Conservation (phyloP, 768 basidiomycete genomes). For the Tulasnella sp. region DNA sequence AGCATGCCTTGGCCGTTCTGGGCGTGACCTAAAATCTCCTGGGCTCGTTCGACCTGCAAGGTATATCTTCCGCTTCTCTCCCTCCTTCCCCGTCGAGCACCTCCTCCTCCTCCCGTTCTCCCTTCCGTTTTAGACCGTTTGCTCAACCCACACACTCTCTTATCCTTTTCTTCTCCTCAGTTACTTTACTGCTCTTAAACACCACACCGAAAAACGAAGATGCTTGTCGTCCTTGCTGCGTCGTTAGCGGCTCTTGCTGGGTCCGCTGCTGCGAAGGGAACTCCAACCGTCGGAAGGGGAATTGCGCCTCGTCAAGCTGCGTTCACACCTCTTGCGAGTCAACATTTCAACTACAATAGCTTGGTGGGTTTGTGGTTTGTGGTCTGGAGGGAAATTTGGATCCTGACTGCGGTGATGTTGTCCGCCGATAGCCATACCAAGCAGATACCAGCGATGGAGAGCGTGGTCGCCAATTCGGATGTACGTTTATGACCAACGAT, state of each 20-base stretch:
- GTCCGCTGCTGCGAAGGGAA: background rate
- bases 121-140: background rate
- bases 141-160: background rate
- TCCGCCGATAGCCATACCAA: slow-evolving; percentile 21
- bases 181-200: background rate
- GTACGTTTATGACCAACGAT: background rate
- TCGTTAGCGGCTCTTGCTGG: background rate
- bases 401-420: background rate
- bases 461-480: slow-evolving; percentile 51
- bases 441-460: slow-evolving; percentile 25
- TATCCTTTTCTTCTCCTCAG: background rate
- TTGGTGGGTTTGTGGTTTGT: background rate
- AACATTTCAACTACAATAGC: slow-evolving; percentile 7
- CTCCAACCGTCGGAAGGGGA: background rate
- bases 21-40: background rate
- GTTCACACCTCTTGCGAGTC: background rate
- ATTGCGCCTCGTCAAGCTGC: background rate
- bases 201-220: no score
- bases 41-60: background rate
- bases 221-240: background rate
- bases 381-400: background rate
- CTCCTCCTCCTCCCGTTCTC: background rate
- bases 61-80: background rate
- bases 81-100: background rate
- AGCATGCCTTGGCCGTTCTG: background rate